These are phyloP conservation scores for Guadua angustifolia DNA, from an alignment of 176 grass and related monocot species.

Conservation along the genomic window DNA sequence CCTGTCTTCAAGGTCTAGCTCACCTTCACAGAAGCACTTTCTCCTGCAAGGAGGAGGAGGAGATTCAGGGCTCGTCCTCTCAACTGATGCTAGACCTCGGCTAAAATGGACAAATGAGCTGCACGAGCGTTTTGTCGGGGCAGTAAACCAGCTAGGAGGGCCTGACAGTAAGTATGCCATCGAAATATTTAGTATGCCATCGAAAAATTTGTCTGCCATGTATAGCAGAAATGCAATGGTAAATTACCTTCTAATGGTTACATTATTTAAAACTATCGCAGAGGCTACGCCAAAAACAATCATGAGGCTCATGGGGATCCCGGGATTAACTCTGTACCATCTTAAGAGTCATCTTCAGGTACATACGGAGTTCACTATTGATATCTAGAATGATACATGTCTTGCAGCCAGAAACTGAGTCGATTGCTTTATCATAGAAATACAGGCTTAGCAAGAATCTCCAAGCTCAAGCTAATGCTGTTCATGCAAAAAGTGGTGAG, in stretches of 20 bases:
- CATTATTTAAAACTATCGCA: conserved; percentile 38
- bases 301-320: conserved; percentile 92
- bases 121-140: conserved; percentile 79
- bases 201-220: background rate
- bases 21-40: conserved; percentile 64
- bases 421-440: conserved; percentile 58
- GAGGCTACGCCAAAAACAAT: conserved; percentile 93
- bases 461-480: conserved; percentile 60
- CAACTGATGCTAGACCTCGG: conserved; percentile 85
- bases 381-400: conserved; percentile 39
- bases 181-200: conserved; percentile 28
- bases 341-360: conserved; percentile 99
- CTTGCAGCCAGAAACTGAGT: conserved; percentile 33
- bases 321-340: conserved; percentile 90
- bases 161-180: conserved; percentile 75
- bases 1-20: conserved; percentile 57
- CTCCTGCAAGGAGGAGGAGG: conserved; percentile 38
- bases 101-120: conserved; percentile 95
- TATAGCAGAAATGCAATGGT: background rate
- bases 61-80: conserved; percentile 88
- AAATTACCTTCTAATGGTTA: conserved; percentile 7
- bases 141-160: conserved; percentile 80
- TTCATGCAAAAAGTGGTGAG: conserved; percentile 62
- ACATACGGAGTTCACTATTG: conserved; percentile 31
- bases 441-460: conserved; percentile 88